Evolutionary conservation across 257 asterid species (phyloP), one percentile per base, ranked within the genome.

Genomic region (Coffea eugenioides): DNA sequence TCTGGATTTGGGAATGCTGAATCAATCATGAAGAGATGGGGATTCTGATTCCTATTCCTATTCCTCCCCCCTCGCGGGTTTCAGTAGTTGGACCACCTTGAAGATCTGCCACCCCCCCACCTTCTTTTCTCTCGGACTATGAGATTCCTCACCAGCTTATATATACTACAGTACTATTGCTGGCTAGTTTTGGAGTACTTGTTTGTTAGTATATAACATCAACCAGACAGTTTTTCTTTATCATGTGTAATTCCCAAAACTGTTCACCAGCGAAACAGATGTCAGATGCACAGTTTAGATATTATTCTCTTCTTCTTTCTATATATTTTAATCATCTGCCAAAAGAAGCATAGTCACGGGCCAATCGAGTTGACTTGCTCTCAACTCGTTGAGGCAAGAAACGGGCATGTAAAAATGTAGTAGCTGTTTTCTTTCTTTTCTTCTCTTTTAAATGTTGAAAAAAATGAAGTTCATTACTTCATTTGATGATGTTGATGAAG

Each of bases 1-100:
- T 1, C 5, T 76, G 84, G 87, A 74, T 77, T 67, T 73, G 66
- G 77, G 78, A 77, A 69, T 79, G 79, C 75, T 71, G 66, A 71
- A 79, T 82, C 74, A 81, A 69, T 82, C 65, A 79, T 82, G 82
- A 73, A 84, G 77, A 41, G 54, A 69, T 65, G 65, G 79, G 77
- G 76, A 66, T 76, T 71, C 79, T 77, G 82, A 57, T 80, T 52
- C 64, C 67, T 80, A 31, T 31, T 31, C 34, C 34, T 31, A 31
- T 31, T 31, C 34, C 34, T 31, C 34, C 52, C 49, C 10, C 10
- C 15, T 27, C 20, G 43, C 39, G 76, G 59, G 45, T 75, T 54
- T 71, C 15, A 71, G 73, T 59, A 45, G 67, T 72, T 79, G 74
- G 83, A 79, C 83, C 86, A 65, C 79, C 75, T 68, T 75, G 76